Evolutionary conservation across 2,329 filamentous ascomycete genomes (phyloP), one percentile per base, ranked within the genome.

Genomic region (Fusarium gaditjirri): DNA sequence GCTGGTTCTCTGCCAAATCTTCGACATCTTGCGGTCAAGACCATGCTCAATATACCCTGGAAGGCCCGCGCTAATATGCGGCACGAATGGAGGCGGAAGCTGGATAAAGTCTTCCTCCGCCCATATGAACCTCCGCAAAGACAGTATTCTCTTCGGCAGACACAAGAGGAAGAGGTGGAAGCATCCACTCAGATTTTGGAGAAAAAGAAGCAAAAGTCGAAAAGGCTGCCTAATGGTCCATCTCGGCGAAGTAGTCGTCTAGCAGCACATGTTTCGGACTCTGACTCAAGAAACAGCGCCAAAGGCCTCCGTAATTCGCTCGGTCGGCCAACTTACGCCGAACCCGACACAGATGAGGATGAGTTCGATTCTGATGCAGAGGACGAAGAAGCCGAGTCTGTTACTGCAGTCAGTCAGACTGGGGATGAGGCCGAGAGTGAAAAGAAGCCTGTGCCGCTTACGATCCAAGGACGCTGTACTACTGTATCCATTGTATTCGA

Each of bases 1-100:
- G 94, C 94, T 1, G 83, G 86, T 3, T 81, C 87, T 6, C 80
- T 98, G 27, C 88, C 86, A 0, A 83, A 90, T 64, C 86, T 98
- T 29, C 91, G 94, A 13, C 85, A 87, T 46, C 83, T 98, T 16
- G 86, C 88, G 3, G 88, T 98, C 72, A 93, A 92, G 76, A 91
- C 92, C 2, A 95, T 94, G 80, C 85, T 98, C 52, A 90, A 95
- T 76, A 88, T 90, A 49, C 91, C 92, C 16, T 97, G 94, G 93
- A 91, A 94, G 68, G 90, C 94, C 77, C 90, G 95, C 44, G 93
- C 93, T 23, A 87, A 87, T n/a, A 91, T 98, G 76, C 89, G 95
- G 42, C 90, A 92, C 72, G 88, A 89, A 71, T 97, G 94, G 93
- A 90, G 90, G 54, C 85, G 88, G n/a, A 90, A 86, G 70, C 84